Percentiles rank a stretch among this genome's conserved stretches.
Conservation (phyloP, 495 filamentous ascomycete species). For the Trichoderma asperelloides region DNA sequence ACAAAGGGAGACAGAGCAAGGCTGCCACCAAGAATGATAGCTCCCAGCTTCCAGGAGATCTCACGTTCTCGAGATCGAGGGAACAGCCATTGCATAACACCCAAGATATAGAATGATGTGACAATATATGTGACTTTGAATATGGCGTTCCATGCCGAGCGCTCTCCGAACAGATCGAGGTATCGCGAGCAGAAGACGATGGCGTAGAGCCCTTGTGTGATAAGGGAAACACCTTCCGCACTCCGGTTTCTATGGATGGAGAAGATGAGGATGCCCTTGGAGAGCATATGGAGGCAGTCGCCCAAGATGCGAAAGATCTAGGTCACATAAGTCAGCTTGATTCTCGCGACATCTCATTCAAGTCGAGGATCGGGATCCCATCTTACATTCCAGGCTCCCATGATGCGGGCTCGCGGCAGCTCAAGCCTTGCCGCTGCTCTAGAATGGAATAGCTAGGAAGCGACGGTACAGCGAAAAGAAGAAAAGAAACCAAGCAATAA, state of each 20-base stretch:
- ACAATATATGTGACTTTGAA: constrained; percentile 82
- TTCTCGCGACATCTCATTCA: not conserved
- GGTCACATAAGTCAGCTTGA: not conserved
- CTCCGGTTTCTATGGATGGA: constrained; percentile 82
- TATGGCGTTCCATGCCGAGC: constrained; percentile 53
- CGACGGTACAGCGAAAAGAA: not conserved
- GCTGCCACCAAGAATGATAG: constrained; percentile 50
- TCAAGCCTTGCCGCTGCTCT: not conserved
- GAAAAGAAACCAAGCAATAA: not conserved
- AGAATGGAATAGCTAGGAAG: not conserved
- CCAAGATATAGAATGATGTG: constrained; percentile 80
- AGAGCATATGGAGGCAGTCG: constrained; percentile 73
- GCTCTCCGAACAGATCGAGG: constrained; percentile 61
- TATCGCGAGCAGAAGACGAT: constrained; percentile 82
- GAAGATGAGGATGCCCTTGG: constrained; percentile 83
- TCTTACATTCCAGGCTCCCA: constrained; percentile 2
- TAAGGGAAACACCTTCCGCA: constrained; percentile 90
- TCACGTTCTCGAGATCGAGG: constrained; percentile 84
- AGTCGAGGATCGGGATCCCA: not conserved
- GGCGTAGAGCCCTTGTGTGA: constrained; percentile 84
- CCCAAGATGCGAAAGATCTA: constrained; percentile 73
- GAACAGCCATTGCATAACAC: constrained; percentile 76
- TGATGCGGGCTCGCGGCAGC: not conserved
- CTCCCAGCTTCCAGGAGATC: constrained; percentile 79
- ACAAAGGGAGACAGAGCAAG: constrained; percentile 55